Conservation (phyloP, 2,329 filamentous ascomycete species). For the Fusarium sp. region DNA sequence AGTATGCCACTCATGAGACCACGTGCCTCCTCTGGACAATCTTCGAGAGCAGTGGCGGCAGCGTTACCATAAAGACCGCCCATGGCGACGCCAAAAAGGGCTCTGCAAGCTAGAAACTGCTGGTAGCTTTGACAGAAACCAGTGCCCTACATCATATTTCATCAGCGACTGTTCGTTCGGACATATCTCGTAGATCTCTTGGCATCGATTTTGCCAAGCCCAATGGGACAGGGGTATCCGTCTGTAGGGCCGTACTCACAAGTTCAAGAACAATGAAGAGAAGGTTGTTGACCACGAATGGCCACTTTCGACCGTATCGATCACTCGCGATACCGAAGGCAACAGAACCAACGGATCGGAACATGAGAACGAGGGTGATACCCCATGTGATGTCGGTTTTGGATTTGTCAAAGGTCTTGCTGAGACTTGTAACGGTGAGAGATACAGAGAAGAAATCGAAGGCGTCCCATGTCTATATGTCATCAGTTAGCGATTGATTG, state of each 20-base stretch:
- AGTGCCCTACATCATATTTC: conserved; percentile 56
- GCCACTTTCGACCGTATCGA: conserved; percentile 71
- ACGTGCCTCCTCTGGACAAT: conserved; percentile 71
- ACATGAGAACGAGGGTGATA: conserved; percentile 69
- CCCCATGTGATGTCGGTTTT: conserved; percentile 70
- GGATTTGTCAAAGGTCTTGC: conserved; percentile 59
- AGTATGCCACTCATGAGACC: conserved; percentile 79
- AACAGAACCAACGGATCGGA: conserved; percentile 64
- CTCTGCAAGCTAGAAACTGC: conserved; percentile 77
- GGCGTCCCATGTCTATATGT: conserved; percentile 64
- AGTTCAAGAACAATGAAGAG: conserved; percentile 77
- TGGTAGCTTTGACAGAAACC: conserved; percentile 73
- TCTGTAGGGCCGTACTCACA: conserved; percentile 51
- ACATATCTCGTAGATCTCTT: conserved; percentile 3
- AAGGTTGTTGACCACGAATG: conserved; percentile 78
- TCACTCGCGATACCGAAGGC: conserved; percentile 64
- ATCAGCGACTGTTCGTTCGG: conserved; percentile 12
- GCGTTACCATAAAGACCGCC: conserved; percentile 82
- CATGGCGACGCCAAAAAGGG: conserved; percentile 83
- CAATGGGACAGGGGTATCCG: background rate
- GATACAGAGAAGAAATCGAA: conserved; percentile 74
- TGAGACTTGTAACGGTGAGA: conserved; percentile 63
- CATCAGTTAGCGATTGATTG: background rate
- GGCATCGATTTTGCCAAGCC: background rate
- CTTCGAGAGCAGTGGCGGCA: conserved; percentile 80